phyloP scores from a whole-genome alignment of 108 stramenopile genomes.

The Cyclotella cryptica region DNA sequence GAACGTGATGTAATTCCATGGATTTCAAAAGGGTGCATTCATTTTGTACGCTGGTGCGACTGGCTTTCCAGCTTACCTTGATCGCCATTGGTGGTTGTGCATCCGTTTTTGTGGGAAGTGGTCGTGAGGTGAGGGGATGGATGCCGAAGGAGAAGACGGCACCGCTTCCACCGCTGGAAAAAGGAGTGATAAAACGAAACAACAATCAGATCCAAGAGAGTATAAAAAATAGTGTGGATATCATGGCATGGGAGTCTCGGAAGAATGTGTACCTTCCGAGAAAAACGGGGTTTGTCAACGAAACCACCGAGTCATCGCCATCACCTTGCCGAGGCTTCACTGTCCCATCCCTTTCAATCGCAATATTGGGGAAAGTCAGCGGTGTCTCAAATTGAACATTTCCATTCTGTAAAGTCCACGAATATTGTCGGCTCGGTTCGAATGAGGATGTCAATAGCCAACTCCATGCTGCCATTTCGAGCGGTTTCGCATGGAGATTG shows the following conservation, averaged over 20 bases:
- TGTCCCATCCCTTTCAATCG: background rate
- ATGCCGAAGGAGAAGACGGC: conserved; percentile 44
- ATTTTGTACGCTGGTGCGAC: conserved; percentile 60
- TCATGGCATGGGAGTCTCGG: background rate
- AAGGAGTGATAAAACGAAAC: background rate
- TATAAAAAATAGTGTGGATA: background rate
- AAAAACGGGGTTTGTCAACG: conserved; percentile 34
- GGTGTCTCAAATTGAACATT: conserved; percentile 31
- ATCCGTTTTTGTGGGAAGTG: background rate
- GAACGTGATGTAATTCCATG: conserved; percentile 47
- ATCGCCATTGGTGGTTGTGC: conserved; percentile 44
- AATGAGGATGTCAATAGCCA: background rate
- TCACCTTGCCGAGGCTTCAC: background rate
- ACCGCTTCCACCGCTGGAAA: conserved; percentile 47
- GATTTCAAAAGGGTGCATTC: conserved; percentile 64
- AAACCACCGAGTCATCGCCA: background rate
- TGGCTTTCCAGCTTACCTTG: conserved; percentile 77
- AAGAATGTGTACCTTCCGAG: conserved; percentile 40
- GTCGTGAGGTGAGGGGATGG: background rate
- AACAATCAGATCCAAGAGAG: background rate
- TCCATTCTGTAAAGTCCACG: conserved; percentile 47
- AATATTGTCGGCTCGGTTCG: background rate
- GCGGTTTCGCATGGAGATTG: too few species aligned
- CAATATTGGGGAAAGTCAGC: background rate
- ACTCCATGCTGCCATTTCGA: background rate